These are phyloP conservation scores for Choiromyces venosus DNA, from an alignment of 495 filamentous ascomycete genomes.

Conservation along the genomic window DNA sequence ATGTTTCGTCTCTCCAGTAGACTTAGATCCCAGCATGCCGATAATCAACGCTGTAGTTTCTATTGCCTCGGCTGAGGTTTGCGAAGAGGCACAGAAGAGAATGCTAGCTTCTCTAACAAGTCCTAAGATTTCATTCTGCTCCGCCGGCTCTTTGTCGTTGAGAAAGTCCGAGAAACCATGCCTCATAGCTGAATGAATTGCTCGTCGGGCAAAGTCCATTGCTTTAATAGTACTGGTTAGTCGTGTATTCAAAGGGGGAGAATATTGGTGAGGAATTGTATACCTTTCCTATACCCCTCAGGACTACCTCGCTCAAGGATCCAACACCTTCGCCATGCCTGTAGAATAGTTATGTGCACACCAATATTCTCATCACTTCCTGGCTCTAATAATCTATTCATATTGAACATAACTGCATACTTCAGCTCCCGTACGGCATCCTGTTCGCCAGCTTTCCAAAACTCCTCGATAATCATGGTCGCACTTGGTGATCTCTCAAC, in stretches of 20 bases:
- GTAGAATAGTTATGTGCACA: constrained; percentile 7
- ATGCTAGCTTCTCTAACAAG: constrained; percentile 16
- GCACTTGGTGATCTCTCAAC: constrained; percentile 12
- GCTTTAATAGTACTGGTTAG: not conserved
- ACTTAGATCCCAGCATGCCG: constrained; percentile 16
- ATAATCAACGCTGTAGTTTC: constrained; percentile 33
- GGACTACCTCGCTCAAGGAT: constrained; percentile 16
- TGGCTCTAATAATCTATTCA: not conserved
- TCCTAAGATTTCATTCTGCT: not conserved
- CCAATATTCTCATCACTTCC: not conserved
- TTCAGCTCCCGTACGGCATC: constrained; percentile 4
- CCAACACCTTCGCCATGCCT: constrained; percentile 34
- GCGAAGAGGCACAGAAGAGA: constrained; percentile 29
- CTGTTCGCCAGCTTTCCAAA: constrained; percentile 24
- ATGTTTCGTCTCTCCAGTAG: not conserved
- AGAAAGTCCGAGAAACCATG: not conserved
- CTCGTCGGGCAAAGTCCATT: not conserved
- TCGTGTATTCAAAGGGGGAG: not conserved
- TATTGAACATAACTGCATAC: not conserved
- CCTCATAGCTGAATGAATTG: not conserved
- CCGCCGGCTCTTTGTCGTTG: not conserved
- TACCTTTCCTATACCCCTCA: not conserved
- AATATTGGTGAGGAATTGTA: not conserved
- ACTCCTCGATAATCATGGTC: constrained; percentile 27
- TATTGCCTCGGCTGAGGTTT: constrained; percentile 20